Base-by-base conservation (phyloP, 208 protist genomes). In the Trypanosoma mega region DNA sequence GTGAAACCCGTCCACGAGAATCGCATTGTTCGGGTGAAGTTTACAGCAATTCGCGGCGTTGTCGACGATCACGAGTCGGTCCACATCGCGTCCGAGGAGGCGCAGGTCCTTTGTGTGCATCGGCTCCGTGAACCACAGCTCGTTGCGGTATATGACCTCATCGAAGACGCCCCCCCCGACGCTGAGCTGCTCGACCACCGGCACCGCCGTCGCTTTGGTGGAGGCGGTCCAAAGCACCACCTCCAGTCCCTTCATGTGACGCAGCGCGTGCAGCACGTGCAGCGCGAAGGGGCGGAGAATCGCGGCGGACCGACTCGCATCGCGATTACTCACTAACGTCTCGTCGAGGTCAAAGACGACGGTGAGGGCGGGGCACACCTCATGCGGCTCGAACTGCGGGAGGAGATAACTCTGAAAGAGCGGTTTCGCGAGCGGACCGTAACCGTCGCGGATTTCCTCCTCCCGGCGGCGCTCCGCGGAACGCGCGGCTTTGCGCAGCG, bases 171-270 rank as follows among this genome's bases (percentile, higher is more conserved):
- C 27, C 27, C 87, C 84, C 21, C 72, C 79, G 53, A 69, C 55
- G 52, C 89, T 76, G 39, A 97, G 71, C 63, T 92, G 88, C 54
- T 86, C 63, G 54, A 95, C 83, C 51, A 97, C 90, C 8, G 78
- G 82, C 31, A 63, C 56, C 16, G 85, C 92, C 33, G 90, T 96
- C 52, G 90, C 85, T 61, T 94, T 88, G 21, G 90, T 97, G 7
- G 87, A 95, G 2, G 92, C 92, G 7, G 92, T 97, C 90, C 92
- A 97, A 52, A 97, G 58, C 18, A 97, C 87, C 68, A 97, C 85
- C 72, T 97, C 92, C 48, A 96, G 30, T 16, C 84, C 76, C 55
- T 78, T 76, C 80, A 88, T 92, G 68, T 93, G 78, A 0, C 78
- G 85, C 39, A 97, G 74, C 1, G 87, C 85, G 41, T 96, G 85